phyloP scores from a whole-genome alignment of 495 filamentous ascomycete genomes.

The Penicillium salamii region DNA sequence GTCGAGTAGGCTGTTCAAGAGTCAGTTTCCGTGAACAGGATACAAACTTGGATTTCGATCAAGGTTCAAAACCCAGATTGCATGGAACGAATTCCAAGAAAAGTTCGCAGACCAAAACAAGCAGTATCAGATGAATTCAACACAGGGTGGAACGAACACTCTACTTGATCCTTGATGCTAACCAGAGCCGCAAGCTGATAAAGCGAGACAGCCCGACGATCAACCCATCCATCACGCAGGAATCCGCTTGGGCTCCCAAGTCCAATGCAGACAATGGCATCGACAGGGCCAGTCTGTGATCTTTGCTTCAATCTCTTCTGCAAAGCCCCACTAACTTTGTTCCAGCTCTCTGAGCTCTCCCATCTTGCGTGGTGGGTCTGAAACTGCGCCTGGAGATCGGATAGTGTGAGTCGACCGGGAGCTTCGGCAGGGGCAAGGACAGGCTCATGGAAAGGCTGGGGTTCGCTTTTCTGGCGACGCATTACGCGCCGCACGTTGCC shows the following conservation, averaged over 20 bases:
- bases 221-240: conserved; percentile 45
- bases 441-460: conserved; percentile 6
- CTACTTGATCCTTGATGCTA: conserved; percentile 40
- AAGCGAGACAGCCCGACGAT: conserved; percentile 41
- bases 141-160: conserved; percentile 6
- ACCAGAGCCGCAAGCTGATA: conserved; percentile 63
- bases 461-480: conserved; percentile 1
- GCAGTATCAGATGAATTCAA: neutral
- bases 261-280: conserved; percentile 49
- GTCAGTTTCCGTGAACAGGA: too few relatives aligned
- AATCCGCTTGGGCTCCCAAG: conserved; percentile 52
- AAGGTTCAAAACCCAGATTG: too few relatives aligned
- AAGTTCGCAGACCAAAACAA: neutral
- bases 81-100: too few relatives aligned
- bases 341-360: conserved; percentile 30
- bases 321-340: conserved; percentile 8
- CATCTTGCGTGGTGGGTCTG: conserved; percentile 23
- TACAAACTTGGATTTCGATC: too few relatives aligned
- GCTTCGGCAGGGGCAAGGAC: conserved; percentile 29
- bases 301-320: neutral
- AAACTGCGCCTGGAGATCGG: conserved; percentile 38
- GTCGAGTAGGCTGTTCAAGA: neutral
- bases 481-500: conserved; percentile 23
- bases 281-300: conserved; percentile 9
- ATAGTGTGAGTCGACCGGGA: conserved; percentile 32